Evolutionary conservation across 2,329 filamentous ascomycete species (phyloP).

Genomic region (Pseudodiploospora longispora): DNA sequence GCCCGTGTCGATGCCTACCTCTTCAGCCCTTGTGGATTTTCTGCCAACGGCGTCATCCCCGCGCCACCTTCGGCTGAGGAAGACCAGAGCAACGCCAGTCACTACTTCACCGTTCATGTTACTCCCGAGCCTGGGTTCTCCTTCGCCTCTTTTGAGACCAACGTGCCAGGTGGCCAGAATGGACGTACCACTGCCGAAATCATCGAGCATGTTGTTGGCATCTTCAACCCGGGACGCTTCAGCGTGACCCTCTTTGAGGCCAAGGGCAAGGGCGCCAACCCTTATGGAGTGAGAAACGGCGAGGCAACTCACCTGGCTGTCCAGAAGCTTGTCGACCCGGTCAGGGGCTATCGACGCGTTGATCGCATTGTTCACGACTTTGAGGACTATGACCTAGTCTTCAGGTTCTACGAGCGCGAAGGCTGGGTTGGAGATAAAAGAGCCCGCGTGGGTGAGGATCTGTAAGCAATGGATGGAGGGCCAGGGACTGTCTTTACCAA

Average conservation of each 20-base stretch:
- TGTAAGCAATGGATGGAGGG: constrained; percentile 15
- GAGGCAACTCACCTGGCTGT: constrained; percentile 27
- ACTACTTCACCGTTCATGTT: constrained; percentile 98
- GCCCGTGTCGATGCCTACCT: constrained; percentile 92
- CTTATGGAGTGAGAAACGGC: constrained; percentile 33
- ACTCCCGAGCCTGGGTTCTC: constrained; percentile 96
- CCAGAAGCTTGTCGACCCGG: constrained; percentile 60
- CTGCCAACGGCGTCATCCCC: constrained; percentile 90
- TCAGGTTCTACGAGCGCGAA: constrained; percentile 90
- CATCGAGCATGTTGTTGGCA: constrained; percentile 86
- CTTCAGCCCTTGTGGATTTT: constrained; percentile 95
- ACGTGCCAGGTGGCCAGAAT: constrained; percentile 81
- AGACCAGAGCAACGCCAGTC: constrained; percentile 46
- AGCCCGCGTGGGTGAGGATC: constrained; percentile 47
- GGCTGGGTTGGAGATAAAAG: constrained; percentile 56
- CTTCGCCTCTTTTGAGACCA: constrained; percentile 97
- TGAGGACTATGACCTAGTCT: constrained; percentile 93
- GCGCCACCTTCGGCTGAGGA: constrained; percentile 44
- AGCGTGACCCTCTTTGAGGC: constrained; percentile 95
- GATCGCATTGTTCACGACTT: constrained; percentile 96
- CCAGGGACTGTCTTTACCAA: no score
- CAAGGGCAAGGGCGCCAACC: constrained; percentile 48
- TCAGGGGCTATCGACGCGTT: constrained; percentile 79
- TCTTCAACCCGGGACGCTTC: constrained; percentile 97
- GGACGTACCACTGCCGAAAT: constrained; percentile 85